A percentile compares a stretch with the other conserved stretches of the same genome.
Conservation (phyloP, 2,329 filamentous ascomycete species). For the Coniella vitis region DNA sequence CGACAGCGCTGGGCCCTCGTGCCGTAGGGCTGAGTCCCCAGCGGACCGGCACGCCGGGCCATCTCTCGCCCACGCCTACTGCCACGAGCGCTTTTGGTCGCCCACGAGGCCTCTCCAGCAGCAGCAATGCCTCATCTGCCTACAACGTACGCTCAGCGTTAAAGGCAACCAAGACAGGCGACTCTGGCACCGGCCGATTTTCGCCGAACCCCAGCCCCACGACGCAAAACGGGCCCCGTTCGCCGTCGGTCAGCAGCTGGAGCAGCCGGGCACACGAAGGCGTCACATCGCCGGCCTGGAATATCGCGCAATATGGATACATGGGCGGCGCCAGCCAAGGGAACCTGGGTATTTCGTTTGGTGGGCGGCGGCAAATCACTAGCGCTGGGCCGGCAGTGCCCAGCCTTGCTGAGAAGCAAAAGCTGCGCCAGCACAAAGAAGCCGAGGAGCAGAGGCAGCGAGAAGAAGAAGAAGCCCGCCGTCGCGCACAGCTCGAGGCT, state of each 20-base stretch:
- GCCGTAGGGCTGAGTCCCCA: slow-evolving; percentile 58
- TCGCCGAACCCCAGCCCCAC: slow-evolving; percentile 59
- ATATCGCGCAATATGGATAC: slow-evolving; percentile 96
- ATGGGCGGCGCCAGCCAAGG: slow-evolving; percentile 96
- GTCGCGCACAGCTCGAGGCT: slow-evolving; percentile 39
- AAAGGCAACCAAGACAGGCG: slow-evolving; percentile 44
- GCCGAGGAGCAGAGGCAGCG: slow-evolving; percentile 55
- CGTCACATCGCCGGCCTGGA: slow-evolving; percentile 85
- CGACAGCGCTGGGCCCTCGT: slow-evolving; percentile 68
- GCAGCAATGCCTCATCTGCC: slow-evolving; percentile 51
- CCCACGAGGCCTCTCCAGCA: slow-evolving; percentile 44
- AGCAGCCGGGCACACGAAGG: slow-evolving; percentile 78
- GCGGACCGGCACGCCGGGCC: slow-evolving; percentile 41
- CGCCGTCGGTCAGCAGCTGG: slow-evolving; percentile 72
- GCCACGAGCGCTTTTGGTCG: slow-evolving; percentile 25
- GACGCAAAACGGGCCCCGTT: slow-evolving; percentile 35
- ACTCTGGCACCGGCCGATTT: slow-evolving; percentile 47
- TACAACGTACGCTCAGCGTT: slow-evolving; percentile 37
- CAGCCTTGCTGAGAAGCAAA: slow-evolving; percentile 78
- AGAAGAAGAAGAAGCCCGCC: slow-evolving; percentile 45
- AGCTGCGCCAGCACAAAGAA: slow-evolving; percentile 48
- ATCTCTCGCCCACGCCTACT: slow-evolving; percentile 39
- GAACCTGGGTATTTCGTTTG: slow-evolving; percentile 89
- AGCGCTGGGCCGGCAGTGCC: slow-evolving; percentile 73
- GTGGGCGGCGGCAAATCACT: slow-evolving; percentile 87